phyloP scores from a whole-genome alignment of 2,329 filamentous ascomycete species.

The Trichoderma pleuroti region DNA sequence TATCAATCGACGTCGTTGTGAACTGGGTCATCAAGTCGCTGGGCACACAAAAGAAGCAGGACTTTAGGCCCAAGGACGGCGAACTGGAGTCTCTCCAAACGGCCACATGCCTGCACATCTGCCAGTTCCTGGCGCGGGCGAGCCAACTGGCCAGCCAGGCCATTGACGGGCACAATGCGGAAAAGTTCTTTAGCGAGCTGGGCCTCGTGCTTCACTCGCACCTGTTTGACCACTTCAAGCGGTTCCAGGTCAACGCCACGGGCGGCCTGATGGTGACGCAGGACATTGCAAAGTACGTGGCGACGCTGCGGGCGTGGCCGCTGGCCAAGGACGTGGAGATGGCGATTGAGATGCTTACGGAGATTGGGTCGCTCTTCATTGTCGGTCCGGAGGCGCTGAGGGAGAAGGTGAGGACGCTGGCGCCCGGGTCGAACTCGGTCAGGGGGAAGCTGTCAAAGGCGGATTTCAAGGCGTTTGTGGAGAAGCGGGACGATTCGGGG shows the following conservation, averaged over 20 bases:
- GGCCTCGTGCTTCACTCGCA: conserved; percentile 73
- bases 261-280: conserved; percentile 94
- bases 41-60: conserved; percentile 75
- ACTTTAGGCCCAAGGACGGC: conserved; percentile 84
- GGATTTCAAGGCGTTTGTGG: conserved; percentile 79
- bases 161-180: conserved; percentile 79
- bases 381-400: conserved; percentile 76
- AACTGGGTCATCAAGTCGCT: conserved; percentile 74
- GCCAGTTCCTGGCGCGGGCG: conserved; percentile 70
- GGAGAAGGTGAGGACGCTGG: conserved; percentile 63
- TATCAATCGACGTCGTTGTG: conserved; percentile 62
- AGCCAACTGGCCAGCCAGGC: conserved; percentile 61
- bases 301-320: conserved; percentile 79
- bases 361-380: conserved; percentile 94
- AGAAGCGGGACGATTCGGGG: conserved; percentile 77
- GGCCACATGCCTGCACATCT: conserved; percentile 76
- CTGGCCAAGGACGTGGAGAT: conserved; percentile 64
- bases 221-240: conserved; percentile 89
- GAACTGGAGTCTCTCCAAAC: conserved; percentile 80
- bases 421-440: conserved; percentile 37
- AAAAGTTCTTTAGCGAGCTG: conserved; percentile 78
- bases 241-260: conserved; percentile 87
- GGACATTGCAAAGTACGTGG: conserved; percentile 90
- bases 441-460: conserved; percentile 59
- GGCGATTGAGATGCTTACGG: conserved; percentile 79